These are phyloP conservation scores for Penicillium turbatum DNA, from an alignment of 495 filamentous ascomycete genomes.

Conservation along the genomic window DNA sequence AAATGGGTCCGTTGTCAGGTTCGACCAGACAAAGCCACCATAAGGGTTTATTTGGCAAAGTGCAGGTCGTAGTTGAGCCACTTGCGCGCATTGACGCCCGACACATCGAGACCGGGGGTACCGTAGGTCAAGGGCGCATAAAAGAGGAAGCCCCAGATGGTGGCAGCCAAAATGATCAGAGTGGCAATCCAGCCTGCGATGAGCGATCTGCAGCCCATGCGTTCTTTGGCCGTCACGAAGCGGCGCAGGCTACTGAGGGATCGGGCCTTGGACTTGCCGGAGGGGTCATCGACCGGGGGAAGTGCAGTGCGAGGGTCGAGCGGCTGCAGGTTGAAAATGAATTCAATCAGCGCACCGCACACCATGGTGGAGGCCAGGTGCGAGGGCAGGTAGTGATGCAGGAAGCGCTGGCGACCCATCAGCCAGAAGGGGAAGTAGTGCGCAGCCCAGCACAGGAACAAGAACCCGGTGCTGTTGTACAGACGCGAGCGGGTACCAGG, in stretches of 20 bases:
- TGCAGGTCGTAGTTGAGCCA: conserved; percentile 97
- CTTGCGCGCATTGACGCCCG: conserved; percentile 78
- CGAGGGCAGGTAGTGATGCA: conserved; percentile 77
- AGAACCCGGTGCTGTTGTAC: conserved; percentile 97
- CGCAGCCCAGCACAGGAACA: conserved; percentile 84
- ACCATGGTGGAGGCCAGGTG: conserved; percentile 92
- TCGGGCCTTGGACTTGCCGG: conserved; percentile 36
- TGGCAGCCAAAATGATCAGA: conserved; percentile 59
- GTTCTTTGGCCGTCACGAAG: conserved; percentile 69
- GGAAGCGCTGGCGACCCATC: conserved; percentile 72
- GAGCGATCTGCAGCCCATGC: conserved; percentile 75
- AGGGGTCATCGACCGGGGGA: conserved; percentile 46
- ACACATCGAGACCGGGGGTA: conserved; percentile 80
- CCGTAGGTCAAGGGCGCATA: conserved; percentile 95
- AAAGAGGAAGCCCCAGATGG: conserved; percentile 81
- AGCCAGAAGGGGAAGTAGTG: conserved; percentile 73
- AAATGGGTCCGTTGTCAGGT: neutral
- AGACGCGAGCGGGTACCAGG: conserved; percentile 83
- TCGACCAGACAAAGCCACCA: neutral
- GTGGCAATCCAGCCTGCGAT: conserved; percentile 73
- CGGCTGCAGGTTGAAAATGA: conserved; percentile 89
- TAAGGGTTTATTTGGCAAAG: conserved; percentile 78
- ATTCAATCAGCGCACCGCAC: conserved; percentile 92
- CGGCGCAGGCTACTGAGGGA: conserved; percentile 24
- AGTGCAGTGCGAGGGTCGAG: conserved; percentile 40